A percentile compares a stretch with the other conserved stretches of the same genome.
phyloP scores from a whole-genome alignment of 805 yeast species.

The Ogataea pini region DNA sequence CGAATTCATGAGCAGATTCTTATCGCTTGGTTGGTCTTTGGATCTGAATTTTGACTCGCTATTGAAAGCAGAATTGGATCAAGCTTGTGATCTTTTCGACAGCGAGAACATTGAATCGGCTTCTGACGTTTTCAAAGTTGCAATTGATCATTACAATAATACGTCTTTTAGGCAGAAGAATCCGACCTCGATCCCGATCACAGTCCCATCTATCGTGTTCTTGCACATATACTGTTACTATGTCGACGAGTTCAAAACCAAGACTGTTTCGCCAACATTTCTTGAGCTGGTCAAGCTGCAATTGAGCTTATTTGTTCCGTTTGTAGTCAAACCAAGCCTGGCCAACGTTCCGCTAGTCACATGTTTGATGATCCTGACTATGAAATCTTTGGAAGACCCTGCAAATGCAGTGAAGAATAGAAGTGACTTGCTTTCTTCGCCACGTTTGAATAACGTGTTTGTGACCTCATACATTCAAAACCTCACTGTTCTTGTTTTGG shows the following conservation, averaged over 20 bases:
- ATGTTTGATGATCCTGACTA: conserved; percentile 23
- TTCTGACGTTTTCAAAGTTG: conserved; percentile 42
- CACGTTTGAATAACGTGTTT: conserved; percentile 7
- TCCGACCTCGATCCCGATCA: conserved; percentile 22
- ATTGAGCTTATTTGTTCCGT: conserved; percentile 44
- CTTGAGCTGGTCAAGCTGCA: conserved; percentile 42
- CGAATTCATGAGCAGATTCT: conserved; percentile 29
- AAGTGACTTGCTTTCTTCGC: conserved; percentile 4
- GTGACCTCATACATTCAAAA: conserved; percentile 30
- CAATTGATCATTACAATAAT: conserved; percentile 44
- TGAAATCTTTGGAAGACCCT: conserved; percentile 19
- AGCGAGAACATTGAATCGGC: conserved; percentile 25
- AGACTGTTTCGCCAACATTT: conserved; percentile 14
- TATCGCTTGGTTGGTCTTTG: conserved; percentile 55
- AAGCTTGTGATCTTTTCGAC: conserved; percentile 45
- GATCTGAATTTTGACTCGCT: conserved; percentile 59
- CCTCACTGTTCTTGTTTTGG: conserved; percentile 22
- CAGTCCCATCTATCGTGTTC: conserved; percentile 37
- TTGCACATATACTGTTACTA: conserved; percentile 28
- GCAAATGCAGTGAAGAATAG: neutral
- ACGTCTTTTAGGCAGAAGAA: conserved; percentile 23
- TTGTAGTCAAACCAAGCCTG: conserved; percentile 26
- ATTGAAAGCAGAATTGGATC: conserved; percentile 39
- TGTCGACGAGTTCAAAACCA: conserved; percentile 18
- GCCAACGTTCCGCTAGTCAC: conserved; percentile 20